phyloP scores from a whole-genome alignment of 306 rosid genomes.

The Boehmeria nivea region DNA sequence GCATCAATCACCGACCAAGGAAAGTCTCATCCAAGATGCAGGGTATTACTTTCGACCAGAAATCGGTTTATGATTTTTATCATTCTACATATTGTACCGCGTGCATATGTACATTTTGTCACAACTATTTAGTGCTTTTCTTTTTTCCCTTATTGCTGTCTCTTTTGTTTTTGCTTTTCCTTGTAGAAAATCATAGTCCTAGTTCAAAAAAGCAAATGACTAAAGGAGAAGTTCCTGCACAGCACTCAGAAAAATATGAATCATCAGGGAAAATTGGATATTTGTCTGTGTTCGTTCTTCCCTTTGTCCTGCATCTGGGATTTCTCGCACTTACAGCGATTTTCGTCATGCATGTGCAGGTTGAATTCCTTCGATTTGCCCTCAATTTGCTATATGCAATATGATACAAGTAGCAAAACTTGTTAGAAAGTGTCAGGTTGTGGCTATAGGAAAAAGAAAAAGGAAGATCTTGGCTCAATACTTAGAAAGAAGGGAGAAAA shows the following conservation, averaged over 20 bases:
- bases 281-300: constrained; percentile 67
- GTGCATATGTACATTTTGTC: too few relatives aligned
- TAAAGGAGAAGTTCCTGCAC: constrained; percentile 15
- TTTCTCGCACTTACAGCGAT: constrained; percentile 75
- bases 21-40: constrained; percentile 31
- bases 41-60: constrained; percentile 39
- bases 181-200: constrained; percentile 46
- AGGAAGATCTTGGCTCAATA: background rate
- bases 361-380: constrained; percentile 25
- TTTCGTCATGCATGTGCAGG: constrained; percentile 95
- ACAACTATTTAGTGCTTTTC: background rate
- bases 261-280: constrained; percentile 36
- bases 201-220: constrained; percentile 42
- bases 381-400: too few relatives aligned
- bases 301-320: constrained; percentile 72
- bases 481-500: too few relatives aligned
- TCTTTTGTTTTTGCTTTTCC: background rate
- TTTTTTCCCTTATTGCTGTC: background rate
- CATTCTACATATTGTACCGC: too few relatives aligned
- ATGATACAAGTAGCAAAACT: background rate
- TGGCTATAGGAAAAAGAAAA: too few relatives aligned
- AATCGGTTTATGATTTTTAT: constrained; percentile 13
- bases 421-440: background rate
- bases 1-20: constrained; percentile 18
- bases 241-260: constrained; percentile 29